A percentile compares a stretch with the other conserved stretches of the same genome.
Evolutionary conservation across 1,284 basidiomycete genomes (phyloP).

Genomic region (Takashimella koratensis): DNA sequence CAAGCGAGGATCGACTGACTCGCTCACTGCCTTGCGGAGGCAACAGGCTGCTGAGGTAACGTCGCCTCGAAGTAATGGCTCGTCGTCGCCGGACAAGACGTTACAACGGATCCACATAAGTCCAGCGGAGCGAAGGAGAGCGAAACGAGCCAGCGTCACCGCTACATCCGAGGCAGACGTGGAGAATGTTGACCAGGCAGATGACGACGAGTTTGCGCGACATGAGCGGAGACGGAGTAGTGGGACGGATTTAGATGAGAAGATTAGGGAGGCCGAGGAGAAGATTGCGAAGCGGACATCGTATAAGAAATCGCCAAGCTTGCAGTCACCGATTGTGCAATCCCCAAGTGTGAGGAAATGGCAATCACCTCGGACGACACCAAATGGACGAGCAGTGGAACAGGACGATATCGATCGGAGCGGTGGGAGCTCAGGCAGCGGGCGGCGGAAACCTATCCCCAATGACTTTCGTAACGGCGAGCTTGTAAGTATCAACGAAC

Average conservation of each 20-base stretch:
- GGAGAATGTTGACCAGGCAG: background rate
- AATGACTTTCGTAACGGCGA: conserved; percentile 32
- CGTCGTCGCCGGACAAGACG: background rate
- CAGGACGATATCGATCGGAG: conserved; percentile 16
- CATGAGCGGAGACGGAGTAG: background rate
- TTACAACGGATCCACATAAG: background rate
- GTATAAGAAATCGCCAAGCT: background rate
- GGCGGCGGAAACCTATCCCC: conserved; percentile 30
- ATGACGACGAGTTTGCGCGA: background rate
- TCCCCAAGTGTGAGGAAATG: background rate
- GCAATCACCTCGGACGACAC: background rate
- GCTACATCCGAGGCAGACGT: background rate
- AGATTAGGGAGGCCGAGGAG: conserved; percentile 38
- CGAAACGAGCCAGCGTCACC: background rate
- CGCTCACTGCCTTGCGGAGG: background rate
- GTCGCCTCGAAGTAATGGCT: background rate
- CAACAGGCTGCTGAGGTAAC: background rate
- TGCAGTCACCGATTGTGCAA: background rate
- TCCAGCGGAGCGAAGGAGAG: background rate
- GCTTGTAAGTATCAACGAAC: conserved; percentile 20
- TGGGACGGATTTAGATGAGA: conserved; percentile 21
- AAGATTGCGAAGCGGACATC: conserved; percentile 15
- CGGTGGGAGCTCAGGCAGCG: conserved; percentile 26
- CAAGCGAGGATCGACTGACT: background rate
- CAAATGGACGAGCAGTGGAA: background rate